These are phyloP conservation scores for Suillus subaureus DNA, from an alignment of 768 basidiomycete species.

Conservation along the genomic window DNA sequence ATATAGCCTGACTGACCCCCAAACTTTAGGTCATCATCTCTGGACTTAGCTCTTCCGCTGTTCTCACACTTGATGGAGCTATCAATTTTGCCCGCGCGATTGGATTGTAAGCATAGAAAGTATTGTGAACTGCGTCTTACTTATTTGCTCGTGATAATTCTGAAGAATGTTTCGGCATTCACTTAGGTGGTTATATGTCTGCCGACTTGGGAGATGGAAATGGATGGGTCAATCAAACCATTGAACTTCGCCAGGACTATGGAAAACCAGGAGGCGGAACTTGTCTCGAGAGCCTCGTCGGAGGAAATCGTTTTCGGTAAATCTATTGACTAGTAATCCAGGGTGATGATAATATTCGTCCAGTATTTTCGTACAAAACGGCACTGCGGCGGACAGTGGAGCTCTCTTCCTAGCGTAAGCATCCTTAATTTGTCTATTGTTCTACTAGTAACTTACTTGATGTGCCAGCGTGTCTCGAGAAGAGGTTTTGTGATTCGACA, in stretches of 20 bases:
- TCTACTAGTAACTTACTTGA: neutral
- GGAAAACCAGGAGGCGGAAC: constrained; percentile 32
- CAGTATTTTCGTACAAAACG: constrained; percentile 63
- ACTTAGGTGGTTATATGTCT: constrained; percentile 38
- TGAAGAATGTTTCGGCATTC: constrained; percentile 41
- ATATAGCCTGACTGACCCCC: neutral
- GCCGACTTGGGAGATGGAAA: constrained; percentile 54
- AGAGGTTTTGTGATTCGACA: constrained; percentile 29
- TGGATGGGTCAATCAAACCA: constrained; percentile 44
- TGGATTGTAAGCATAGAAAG: constrained; percentile 52
- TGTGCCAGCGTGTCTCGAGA: constrained; percentile 48
- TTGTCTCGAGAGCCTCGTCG: constrained; percentile 46
- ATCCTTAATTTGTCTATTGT: neutral
- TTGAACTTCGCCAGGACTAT: constrained; percentile 48
- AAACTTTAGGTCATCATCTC: constrained; percentile 62
- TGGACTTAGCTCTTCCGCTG: constrained; percentile 55
- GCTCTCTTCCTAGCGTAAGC: constrained; percentile 63
- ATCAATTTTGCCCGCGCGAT: constrained; percentile 62
- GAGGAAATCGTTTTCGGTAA: constrained; percentile 53
- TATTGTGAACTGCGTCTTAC: constrained; percentile 7
- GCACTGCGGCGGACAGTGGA: constrained; percentile 47
- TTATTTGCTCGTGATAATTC: constrained; percentile 28
- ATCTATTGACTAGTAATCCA: neutral
- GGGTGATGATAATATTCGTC: neutral
- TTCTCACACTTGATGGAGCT: constrained; percentile 58